Percentiles rank a stretch among this genome's conserved stretches.
These are phyloP conservation scores for Eustoma russellianum DNA, from an alignment of 257 asterid genomes.

Conservation along the genomic window DNA sequence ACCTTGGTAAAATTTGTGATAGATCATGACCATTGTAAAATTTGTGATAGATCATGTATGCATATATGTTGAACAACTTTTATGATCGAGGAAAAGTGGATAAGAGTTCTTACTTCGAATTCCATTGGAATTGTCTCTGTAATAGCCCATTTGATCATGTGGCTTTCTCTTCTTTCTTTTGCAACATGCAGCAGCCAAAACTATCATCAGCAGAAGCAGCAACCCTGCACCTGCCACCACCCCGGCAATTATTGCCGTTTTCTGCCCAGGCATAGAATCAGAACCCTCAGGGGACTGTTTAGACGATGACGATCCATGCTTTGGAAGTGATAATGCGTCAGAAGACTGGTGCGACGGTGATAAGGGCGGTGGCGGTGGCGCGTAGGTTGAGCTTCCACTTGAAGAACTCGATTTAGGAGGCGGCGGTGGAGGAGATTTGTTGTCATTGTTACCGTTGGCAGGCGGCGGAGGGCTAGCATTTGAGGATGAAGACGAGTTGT, in stretches of 20 bases:
- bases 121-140: constrained; percentile 37
- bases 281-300: neutral
- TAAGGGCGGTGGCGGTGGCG: constrained; percentile 23
- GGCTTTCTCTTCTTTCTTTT: constrained; percentile 43
- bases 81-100: too few species aligned
- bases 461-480: neutral
- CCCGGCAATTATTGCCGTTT: constrained; percentile 39
- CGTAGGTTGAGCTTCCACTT: constrained; percentile 12
- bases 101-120: constrained; percentile 28
- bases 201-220: constrained; percentile 35
- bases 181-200: constrained; percentile 26
- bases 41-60: too few species aligned
- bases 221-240: constrained; percentile 52
- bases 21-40: too few species aligned
- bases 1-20: too few species aligned
- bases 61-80: too few species aligned
- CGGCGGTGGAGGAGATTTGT: constrained; percentile 20
- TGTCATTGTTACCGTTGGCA: neutral
- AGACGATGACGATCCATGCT: constrained; percentile 6
- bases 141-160: constrained; percentile 43
- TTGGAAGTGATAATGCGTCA: constrained; percentile 15
- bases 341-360: constrained; percentile 4
- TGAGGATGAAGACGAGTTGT: neutral
- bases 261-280: constrained; percentile 10
- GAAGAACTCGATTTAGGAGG: constrained; percentile 13